Base-by-base conservation (phyloP, 768 basidiomycete species). In the Lactifluus echinatus region DNA sequence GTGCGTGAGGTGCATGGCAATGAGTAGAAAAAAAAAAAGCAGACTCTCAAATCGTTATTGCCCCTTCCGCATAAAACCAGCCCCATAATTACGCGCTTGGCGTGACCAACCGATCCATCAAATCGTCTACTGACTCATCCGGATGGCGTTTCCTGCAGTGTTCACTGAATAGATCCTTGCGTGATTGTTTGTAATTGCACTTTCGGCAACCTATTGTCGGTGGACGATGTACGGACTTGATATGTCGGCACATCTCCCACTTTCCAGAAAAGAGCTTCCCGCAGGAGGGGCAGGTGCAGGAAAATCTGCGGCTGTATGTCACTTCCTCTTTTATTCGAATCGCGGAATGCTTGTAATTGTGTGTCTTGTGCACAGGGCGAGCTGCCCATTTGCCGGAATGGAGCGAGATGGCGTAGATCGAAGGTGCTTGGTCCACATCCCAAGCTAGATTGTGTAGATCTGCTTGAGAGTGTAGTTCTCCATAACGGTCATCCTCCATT, bases 101-200 rank as follows among this genome's bases (percentile, higher is more conserved):
- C 8, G 46, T 48, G 19, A 14, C 26, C 42, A 55, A 28, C 17
- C 29, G 42, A 15, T 45, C 23, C 48, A 10, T 55, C 57, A 36
- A 54, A 26, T 15, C 34, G 26, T 29, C 15, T 19, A 2, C 48
- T 43, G 7, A 40, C 47, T n/a, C n/a, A n/a, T n/a, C n/a, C n/a
- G n/a, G n/a, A 45, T 59, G 57, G 4, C 57, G 57, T 34, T 59
- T 59, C 53, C 21, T 59, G 57, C 57, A 59, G 29, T 59, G 57
- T 5, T 59, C 57, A 34, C 28, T 50, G 53, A 59, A 59, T 8
- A 59, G 28, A 8, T 59, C 57, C 21, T 59, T 59, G 15, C 57
- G 57, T 2, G 57, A 59, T 45, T 59, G 57, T 47, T 59, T 59
- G 48, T 59, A 59, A 29, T 45, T 50, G 53, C 57, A 59, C 12